Evolutionary conservation across 805 yeast species (phyloP), one percentile per base, ranked within the genome.

Genomic region (Ogataea paraovalis): DNA sequence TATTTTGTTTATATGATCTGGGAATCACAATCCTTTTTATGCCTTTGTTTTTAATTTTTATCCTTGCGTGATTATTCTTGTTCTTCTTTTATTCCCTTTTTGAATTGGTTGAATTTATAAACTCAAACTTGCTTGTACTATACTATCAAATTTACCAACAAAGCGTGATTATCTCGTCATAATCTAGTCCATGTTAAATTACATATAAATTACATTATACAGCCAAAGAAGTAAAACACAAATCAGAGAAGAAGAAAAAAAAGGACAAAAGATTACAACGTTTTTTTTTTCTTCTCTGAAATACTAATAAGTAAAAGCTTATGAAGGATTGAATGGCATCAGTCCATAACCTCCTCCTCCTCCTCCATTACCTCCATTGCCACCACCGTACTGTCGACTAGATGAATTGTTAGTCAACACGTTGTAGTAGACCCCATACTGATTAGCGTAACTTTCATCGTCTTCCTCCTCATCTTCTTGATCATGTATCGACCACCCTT

Each of bases 261-360:
- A 36, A 10, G 18, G 13, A 36, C 39, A 36, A n/a, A n/a, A n/a
- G n/a, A n/a, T n/a, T n/a, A n/a, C n/a, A n/a, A n/a, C n/a, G n/a
- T n/a, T n/a, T n/a, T n/a, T n/a, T n/a, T n/a, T n/a, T n/a, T n/a
- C n/a, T n/a, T n/a, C n/a, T n/a, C n/a, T n/a, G n/a, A n/a, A n/a
- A n/a, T n/a, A n/a, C n/a, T n/a, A n/a, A n/a, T n/a, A n/a, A n/a
- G 16, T 10, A 7, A 12, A 7, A 5, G 12, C 13, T 53, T 42
- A 58, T 8, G 67, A 65, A 3, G 69, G 69, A 39, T 64, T 65
- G 38, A 60, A 65, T 7, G 69, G 69, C 57, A 65, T 52, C 19
- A 57, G 44, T 16, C 51, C 56, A 46, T 62, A 63, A 3, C 64
- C 41, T 30, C 43, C 42, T 16, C 34, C 43, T 18, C 41, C 38